These are phyloP conservation scores for Ganoderma lucidum DNA, from an alignment of 1,284 basidiomycete genomes.

Conservation along the genomic window DNA sequence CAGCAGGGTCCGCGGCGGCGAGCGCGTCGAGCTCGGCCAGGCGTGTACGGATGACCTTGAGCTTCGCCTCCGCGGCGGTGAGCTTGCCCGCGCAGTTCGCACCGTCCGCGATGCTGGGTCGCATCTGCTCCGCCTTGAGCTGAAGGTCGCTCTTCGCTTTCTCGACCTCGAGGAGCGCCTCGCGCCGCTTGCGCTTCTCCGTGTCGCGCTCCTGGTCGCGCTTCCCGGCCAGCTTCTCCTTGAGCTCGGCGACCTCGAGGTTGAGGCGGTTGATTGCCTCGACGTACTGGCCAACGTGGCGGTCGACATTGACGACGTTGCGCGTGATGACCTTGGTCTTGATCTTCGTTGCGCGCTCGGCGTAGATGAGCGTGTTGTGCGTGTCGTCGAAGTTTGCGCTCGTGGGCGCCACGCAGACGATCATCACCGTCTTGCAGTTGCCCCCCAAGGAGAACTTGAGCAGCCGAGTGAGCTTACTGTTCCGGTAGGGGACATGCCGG, in stretches of 20 bases:
- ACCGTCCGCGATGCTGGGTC: conserved; percentile 77
- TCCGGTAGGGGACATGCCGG: conserved; percentile 93
- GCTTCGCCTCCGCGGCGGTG: conserved; percentile 76
- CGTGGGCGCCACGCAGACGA: conserved; percentile 95
- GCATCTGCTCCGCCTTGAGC: conserved; percentile 72
- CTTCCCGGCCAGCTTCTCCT: conserved; percentile 82
- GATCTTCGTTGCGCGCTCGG: conserved; percentile 96
- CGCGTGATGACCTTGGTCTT: conserved; percentile 93
- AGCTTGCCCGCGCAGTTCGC: conserved; percentile 80
- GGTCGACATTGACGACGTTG: conserved; percentile 92
- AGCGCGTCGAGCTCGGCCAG: conserved; percentile 70
- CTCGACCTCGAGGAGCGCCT: conserved; percentile 74
- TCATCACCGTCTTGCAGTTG: conserved; percentile 98
- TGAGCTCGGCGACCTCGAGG: conserved; percentile 85
- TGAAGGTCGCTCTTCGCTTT: conserved; percentile 76
- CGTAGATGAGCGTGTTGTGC: conserved; percentile 95
- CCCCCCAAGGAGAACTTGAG: conserved; percentile 97
- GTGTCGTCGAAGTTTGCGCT: conserved; percentile 97
- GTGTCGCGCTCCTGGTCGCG: conserved; percentile 68
- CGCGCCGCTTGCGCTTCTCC: conserved; percentile 67
- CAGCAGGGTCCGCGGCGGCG: conserved; percentile 46
- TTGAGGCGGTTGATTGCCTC: conserved; percentile 93
- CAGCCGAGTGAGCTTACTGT: conserved; percentile 95
- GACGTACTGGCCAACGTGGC: conserved; percentile 93
- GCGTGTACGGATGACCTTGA: conserved; percentile 70